Evolutionary conservation across 306 rosid species (phyloP), one percentile per base, ranked within the genome.

Genomic region (Biancaea sappan): DNA sequence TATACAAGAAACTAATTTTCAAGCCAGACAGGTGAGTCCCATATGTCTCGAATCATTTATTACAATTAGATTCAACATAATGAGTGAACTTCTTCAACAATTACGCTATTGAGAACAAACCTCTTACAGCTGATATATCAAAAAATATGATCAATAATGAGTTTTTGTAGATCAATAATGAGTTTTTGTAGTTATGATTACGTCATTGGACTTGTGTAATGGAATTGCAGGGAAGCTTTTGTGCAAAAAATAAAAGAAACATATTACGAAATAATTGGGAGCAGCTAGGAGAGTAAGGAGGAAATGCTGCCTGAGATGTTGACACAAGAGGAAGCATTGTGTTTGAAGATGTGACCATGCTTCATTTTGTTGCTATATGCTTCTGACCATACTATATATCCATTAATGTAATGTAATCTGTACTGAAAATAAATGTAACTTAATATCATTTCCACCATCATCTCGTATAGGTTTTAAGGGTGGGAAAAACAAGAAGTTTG

Each of bases 1-100:
- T 88, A 21, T 93, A 87, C 86, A 93, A 91, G 89, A 87, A 90
- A 79, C 73, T 93, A 62, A 6, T 86, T 69, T 88, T 78, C 89
- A 87, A 86, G 84, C 97, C 98, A 64, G 93, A 90, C 57, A 72
- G 98, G 93, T 90, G 58, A 78, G 62, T 56, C 24, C 56, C 12
- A 19, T 19, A 35, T 52, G 46, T 38, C 26, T 65, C 61, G 47
- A 31, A 47, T 26, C 44, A 57, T 29, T 24, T 52, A 43, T 22
- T 57, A n/a, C 19, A 6, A 7, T n/a, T n/a, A 31, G 2, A 5
- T 71, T 59, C 15, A 52, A 44, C 40, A 35, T n/a, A n/a, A n/a
- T n/a, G n/a, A n/a, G n/a, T n/a, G n/a, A n/a, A n/a, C n/a, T n/a
- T n/a, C n/a, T n/a, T n/a, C n/a, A n/a, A n/a, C n/a, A n/a, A n/a